Conservation (phyloP, 345 rosid genomes). For the Pistacia atlantica region DNA sequence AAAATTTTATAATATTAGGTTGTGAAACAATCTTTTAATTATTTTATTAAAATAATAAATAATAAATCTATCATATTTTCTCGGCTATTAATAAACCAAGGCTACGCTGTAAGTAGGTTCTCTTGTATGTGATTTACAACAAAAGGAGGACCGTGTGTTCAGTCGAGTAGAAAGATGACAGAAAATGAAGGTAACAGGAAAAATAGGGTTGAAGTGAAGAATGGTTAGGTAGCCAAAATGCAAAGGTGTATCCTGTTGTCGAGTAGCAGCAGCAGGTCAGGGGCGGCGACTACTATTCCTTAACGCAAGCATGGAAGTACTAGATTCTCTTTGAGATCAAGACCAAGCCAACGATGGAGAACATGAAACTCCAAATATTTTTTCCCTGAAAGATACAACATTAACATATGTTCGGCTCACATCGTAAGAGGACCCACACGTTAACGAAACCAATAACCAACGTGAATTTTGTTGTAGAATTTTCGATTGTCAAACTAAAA, state of each 20-base stretch:
- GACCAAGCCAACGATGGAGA: neutral
- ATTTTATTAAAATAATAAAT: no score
- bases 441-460: neutral
- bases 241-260: neutral
- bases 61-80: no score
- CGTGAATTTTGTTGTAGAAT: constrained; percentile 8
- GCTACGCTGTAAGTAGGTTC: no score
- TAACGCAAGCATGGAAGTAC: neutral
- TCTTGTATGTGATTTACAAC: no score
- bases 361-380: neutral
- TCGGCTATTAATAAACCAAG: no score
- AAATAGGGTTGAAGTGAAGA: neutral
- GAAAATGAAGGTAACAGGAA: neutral
- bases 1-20: no score
- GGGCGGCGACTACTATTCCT: neutral
- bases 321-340: neutral
- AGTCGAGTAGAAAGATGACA: no score
- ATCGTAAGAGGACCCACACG: constrained; percentile 24
- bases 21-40: no score
- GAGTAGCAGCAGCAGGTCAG: neutral
- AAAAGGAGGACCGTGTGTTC: no score
- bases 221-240: neutral
- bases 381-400: neutral
- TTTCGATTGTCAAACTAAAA: constrained; percentile 13
- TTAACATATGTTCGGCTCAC: constrained; percentile 35